Evolutionary conservation across 2,329 filamentous ascomycete genomes (phyloP), one percentile per base, ranked within the genome.

Genomic region (Aspergillus sclerotialis): DNA sequence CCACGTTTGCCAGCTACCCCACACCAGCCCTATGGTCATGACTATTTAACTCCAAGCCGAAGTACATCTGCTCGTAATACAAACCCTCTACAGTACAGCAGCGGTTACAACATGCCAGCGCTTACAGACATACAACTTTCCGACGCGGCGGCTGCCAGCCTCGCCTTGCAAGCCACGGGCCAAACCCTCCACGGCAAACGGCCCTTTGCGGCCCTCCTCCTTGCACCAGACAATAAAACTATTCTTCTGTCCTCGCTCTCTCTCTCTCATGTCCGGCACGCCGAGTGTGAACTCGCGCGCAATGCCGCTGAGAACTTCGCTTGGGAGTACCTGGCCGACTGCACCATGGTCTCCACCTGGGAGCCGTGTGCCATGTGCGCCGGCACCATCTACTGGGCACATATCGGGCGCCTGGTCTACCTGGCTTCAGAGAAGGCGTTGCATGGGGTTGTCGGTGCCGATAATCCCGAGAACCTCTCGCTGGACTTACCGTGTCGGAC

Each of bases 351-450:
- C 30, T 68, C 64, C 14, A 74, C 70, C 8, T 74, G 72, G 70
- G 72, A 75, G 49, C 71, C 71, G 2, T 75, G 72, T 39, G 69
- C 68, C 13, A 74, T 75, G 70, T 75, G 70, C 44, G 52, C 57
- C 24, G 63, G 61, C 4, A 65, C 66, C 2, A 60, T 68, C 28
- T 67, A 69, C 43, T 74, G 70, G 70, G 69, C 69, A 25, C 67
- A 72, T 44, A 73, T 75, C 36, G 72, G 71, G 5, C 57, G 70
- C 3, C 50, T 75, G 23, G 60, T 74, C 4, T 75, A 72, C 43
- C 65, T 67, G 3, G 71, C 68, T 1, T 65, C 64, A 30, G 72
- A 74, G 45, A 62, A 65, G 38, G 59, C 63, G 34, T 45, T 74
- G 42, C 59, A 62, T 11, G 48, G 53, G 23, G 40, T 74, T 28